A percentile compares a stretch with the other conserved stretches of the same genome.
Conservation (phyloP, 257 asterid species). For the Nicotiana noctiflora region DNA sequence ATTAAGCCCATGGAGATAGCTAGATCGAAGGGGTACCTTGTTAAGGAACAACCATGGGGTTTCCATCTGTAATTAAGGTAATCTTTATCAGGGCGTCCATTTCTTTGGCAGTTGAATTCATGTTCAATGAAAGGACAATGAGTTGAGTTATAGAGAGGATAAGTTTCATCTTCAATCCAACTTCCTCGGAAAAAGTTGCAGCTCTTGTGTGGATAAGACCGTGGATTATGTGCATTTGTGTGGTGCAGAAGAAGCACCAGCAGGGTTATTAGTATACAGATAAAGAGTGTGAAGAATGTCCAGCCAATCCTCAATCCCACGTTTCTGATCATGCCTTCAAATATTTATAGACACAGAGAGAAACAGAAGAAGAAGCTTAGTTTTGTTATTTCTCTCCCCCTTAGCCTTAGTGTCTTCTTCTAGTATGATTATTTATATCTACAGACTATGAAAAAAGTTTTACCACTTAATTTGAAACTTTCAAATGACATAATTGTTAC, state of each 20-base stretch:
- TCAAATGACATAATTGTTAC: too few species aligned
- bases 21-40: conserved; percentile 10
- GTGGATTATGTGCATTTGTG: conserved; percentile 8
- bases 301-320: neutral
- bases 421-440: neutral
- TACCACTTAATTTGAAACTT: too few species aligned
- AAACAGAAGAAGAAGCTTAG: neutral
- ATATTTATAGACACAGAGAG: neutral
- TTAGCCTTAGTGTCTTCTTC: neutral
- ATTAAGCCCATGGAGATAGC: neutral
- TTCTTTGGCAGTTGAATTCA: conserved; percentile 61
- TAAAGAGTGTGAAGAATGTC: conserved; percentile 1
- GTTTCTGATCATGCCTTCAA: neutral
- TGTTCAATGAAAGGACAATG: conserved; percentile 71
- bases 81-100: conserved; percentile 62
- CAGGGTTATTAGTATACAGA: neutral
- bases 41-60: conserved; percentile 49
- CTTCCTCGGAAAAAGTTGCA: conserved; percentile 55
- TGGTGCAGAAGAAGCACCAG: neutral
- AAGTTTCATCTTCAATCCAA: conserved; percentile 43
- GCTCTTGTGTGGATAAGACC: neutral
- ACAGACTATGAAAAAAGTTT: too few species aligned
- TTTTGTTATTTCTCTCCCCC: neutral
- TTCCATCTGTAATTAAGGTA: conserved; percentile 72
- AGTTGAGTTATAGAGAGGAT: conserved; percentile 46